phyloP scores from a whole-genome alignment of 768 basidiomycete species.

The Tricholoma furcatifolium region DNA sequence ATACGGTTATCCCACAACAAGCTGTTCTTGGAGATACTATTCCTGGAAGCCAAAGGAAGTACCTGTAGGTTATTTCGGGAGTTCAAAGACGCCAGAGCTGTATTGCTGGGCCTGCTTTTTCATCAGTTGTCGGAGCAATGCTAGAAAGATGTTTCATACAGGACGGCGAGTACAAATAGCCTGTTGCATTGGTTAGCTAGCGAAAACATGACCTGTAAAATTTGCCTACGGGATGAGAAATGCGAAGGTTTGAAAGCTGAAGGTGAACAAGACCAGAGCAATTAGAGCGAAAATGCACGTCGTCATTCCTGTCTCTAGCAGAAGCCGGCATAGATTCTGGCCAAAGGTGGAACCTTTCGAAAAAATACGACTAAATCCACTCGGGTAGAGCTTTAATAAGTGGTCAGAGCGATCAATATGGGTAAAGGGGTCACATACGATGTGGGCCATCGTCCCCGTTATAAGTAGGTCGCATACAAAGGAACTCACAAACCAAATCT shows the following conservation, averaged over 20 bases:
- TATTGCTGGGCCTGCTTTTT: not conserved
- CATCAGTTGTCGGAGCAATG: not conserved
- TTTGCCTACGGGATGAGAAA: not conserved
- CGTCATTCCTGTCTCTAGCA: slow-evolving; percentile 16
- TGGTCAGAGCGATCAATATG: not conserved
- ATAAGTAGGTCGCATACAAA: slow-evolving; percentile 24
- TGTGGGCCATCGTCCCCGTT: slow-evolving; percentile 21
- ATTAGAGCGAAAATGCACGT: not conserved
- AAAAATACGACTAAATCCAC: slow-evolving; percentile 6
- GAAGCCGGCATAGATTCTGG: slow-evolving; percentile 14
- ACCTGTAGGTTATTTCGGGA: not conserved
- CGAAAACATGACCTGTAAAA: not conserved
- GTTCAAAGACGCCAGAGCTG: not conserved
- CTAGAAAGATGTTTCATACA: not conserved
- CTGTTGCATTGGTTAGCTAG: not conserved
- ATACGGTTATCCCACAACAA: slow-evolving; percentile 2
- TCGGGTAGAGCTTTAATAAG: slow-evolving; percentile 7
- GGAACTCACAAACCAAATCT: slow-evolving; percentile 26
- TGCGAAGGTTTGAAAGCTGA: not conserved
- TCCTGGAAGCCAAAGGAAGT: not conserved
- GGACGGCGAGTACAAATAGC: not conserved
- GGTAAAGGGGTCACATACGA: slow-evolving; percentile 16
- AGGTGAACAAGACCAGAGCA: not conserved
- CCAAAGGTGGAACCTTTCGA: slow-evolving; percentile 2
- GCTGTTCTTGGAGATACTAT: not conserved